These are phyloP conservation scores for Olyra latifolia DNA, from an alignment of 176 grass and related monocot species.

Conservation along the genomic window DNA sequence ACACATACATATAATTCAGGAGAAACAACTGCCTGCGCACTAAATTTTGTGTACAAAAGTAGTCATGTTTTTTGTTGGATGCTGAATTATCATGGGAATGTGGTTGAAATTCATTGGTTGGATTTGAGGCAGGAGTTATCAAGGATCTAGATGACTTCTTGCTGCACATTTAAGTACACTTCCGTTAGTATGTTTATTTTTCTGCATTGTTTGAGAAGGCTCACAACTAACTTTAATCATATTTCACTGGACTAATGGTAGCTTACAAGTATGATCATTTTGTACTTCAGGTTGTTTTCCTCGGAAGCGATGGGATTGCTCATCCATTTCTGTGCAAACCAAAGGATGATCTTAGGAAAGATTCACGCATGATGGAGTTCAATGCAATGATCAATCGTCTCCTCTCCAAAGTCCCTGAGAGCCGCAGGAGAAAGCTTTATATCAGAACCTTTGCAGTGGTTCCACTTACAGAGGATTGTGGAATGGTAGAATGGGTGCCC, in stretches of 20 bases:
- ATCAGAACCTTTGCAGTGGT: slow-evolving; percentile 94
- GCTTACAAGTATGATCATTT: slow-evolving; percentile 20
- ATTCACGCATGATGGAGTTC: slow-evolving; percentile 99
- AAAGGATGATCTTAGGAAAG: slow-evolving; percentile 92
- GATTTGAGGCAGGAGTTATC: neutral
- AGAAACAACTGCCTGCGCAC: neutral
- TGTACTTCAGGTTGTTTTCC: slow-evolving; percentile 72
- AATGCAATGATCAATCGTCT: slow-evolving; percentile 92
- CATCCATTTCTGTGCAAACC: slow-evolving; percentile 87
- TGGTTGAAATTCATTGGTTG: neutral
- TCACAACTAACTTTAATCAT: neutral
- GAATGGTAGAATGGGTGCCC: slow-evolving; percentile 93
- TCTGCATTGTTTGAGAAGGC: neutral
- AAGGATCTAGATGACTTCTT: neutral
- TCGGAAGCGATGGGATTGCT: slow-evolving; percentile 70
- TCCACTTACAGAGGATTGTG: slow-evolving; percentile 96
- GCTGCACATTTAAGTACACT: neutral
- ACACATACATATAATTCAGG: slow-evolving; percentile 5
- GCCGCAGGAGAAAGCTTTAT: slow-evolving; percentile 88
- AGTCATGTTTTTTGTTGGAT: neutral
- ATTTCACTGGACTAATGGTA: neutral
- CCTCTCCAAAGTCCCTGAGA: slow-evolving; percentile 93
- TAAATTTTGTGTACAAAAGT: slow-evolving; percentile 5
- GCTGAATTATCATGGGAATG: neutral
- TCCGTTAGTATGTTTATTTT: neutral